phyloP scores from a whole-genome alignment of 805 yeast species.

The Saccharomycopsis lassenensis region DNA sequence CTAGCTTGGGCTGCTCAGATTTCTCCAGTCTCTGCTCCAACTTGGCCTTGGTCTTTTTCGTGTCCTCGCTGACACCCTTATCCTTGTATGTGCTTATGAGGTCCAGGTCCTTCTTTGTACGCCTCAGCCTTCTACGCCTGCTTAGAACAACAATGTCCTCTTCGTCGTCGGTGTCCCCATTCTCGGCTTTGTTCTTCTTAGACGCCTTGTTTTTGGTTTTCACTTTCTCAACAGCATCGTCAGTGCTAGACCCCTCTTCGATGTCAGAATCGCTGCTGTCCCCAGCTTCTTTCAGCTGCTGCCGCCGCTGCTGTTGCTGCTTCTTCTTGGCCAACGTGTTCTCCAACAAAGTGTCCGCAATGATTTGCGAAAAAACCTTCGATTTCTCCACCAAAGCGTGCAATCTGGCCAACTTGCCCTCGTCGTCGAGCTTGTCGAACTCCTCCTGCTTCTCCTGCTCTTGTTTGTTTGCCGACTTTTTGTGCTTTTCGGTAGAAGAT shows the following conservation, averaged over 20 bases:
- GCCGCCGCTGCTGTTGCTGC: conserved; percentile 19
- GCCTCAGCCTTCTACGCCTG: conserved; percentile 12
- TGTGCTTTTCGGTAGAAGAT: not conserved
- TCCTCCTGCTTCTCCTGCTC: conserved; percentile 16
- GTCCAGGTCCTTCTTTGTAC: conserved; percentile 2
- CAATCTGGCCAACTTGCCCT: conserved; percentile 52
- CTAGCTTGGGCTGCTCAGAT: conserved; percentile 40
- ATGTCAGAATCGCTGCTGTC: conserved; percentile 14
- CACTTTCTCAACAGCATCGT: conserved; percentile 20
- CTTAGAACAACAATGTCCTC: conserved; percentile 13
- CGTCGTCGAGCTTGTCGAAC: conserved; percentile 29
- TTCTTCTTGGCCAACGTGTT: conserved; percentile 29
- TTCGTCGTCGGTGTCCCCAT: conserved; percentile 16
- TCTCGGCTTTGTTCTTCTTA: conserved; percentile 18
- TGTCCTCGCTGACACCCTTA: conserved; percentile 17
- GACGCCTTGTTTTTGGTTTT: too few relatives aligned
- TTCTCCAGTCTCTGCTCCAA: conserved; percentile 19
- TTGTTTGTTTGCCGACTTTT: not conserved
- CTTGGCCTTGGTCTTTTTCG: conserved; percentile 21
- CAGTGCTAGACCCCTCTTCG: conserved; percentile 8
- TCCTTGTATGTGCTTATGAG: conserved; percentile 19
- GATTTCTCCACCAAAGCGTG: conserved; percentile 76
- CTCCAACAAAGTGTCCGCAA: conserved; percentile 64
- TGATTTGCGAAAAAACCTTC: conserved; percentile 76
- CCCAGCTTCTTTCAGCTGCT: too few relatives aligned